Base-by-base conservation (phyloP, 2,329 filamentous ascomycete species). In the Aspergillus unguis region DNA sequence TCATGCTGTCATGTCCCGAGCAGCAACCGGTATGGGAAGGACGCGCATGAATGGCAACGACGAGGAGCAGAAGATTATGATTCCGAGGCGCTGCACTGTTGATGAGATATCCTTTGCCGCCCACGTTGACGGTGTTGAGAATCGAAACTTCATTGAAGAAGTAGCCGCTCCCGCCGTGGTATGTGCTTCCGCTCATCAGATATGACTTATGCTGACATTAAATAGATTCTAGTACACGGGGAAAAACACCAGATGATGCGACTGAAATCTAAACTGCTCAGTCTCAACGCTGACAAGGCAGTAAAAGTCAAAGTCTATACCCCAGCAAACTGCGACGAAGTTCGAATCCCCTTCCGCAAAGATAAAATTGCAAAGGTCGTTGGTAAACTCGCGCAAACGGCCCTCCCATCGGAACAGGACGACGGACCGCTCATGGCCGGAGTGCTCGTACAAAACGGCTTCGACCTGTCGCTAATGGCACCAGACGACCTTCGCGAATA, bases 201-300 rank as follows among this genome's bases (percentile, higher is more conserved):
- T 42, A 23, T 4, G 9, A 3, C 4, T 26, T 10, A 2, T 51
- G 11, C 36, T 17, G 23, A n/a, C 35, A 33, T 38, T 59, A 9
- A 57, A 1, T 54, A 92, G 88, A 96, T 99, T 55, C 83, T 99
- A 31, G 94, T 99, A 2, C 94, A 99, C 62, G 94, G 94, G 51
- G 94, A 99, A 69, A 91, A 94, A 64, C 90, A 96, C 68, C 96
- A 97, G 68, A 97, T 97, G 91, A 96, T 94, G 81, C 86, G 94
- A 49, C 78, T 99, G 28, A 96, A 96, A 71, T 96, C 92, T 3
- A 95, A 96, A 67, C 80, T 99, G 1, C 83, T 97, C 3, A 92
- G 90, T n/a, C 81, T 96, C 35, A 96, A 96, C 65, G 85, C 87
- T 28, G 85, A 85, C 58, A 92, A 92, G 67, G 78, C 84, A 1